Evolutionary conservation across 306 rosid genomes (phyloP).

Genomic region (Lathyrus tuberosus): DNA sequence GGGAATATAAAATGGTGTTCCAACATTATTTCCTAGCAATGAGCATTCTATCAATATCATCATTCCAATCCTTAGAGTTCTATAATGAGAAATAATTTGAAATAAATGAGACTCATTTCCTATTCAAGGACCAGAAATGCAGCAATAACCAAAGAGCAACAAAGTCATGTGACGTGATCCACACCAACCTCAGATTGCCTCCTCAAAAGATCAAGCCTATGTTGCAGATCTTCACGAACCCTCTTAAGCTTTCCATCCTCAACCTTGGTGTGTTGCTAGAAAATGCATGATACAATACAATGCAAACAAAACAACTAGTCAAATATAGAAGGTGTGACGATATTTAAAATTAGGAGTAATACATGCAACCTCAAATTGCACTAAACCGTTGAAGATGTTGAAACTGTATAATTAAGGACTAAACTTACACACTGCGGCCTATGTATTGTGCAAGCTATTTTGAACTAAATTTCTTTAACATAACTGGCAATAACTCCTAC

Average conservation of each 20-base stretch:
- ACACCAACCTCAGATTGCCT: constrained; percentile 86
- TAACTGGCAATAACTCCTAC: no score
- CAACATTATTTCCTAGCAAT: constrained; percentile 16
- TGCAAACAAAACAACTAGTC: constrained; percentile 38
- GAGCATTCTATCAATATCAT: constrained; percentile 29
- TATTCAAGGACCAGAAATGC: constrained; percentile 24
- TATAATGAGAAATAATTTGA: constrained; percentile 4
- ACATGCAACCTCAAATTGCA: no score
- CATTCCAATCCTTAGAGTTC: constrained; percentile 10
- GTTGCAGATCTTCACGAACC: constrained; percentile 81
- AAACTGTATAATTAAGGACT: no score
- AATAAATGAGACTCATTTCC: constrained; percentile 29
- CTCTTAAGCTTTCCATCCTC: constrained; percentile 69
- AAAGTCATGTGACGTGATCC: constrained; percentile 21
- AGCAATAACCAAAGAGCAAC: constrained; percentile 16
- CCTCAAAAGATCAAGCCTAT: constrained; percentile 70
- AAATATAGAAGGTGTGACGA: background rate
- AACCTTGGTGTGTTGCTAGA: constrained; percentile 67
- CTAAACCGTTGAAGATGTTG: no score
- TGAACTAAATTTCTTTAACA: no score
- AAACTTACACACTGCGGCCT: no score
- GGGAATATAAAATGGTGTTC: constrained; percentile 9
- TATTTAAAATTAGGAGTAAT: constrained; percentile 25
- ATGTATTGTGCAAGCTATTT: no score
- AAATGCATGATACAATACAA: constrained; percentile 30